Evolutionary conservation across 1,284 basidiomycete genomes (phyloP), one percentile per base, ranked within the genome.

Genomic region (Hortiboletus rubellus): DNA sequence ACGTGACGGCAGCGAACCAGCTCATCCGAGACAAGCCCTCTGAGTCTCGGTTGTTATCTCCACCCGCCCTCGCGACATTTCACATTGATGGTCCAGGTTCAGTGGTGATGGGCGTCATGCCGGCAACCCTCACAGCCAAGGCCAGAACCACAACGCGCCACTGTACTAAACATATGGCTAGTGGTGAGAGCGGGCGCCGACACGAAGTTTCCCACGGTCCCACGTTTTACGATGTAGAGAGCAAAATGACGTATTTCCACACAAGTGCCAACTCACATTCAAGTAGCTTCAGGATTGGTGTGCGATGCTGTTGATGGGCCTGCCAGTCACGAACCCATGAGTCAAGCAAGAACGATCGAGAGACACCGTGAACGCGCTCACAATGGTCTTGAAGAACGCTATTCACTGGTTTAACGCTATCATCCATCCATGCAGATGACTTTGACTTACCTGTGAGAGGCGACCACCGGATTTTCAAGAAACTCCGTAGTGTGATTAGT

Each of bases 161-260:
- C 50, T 11, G 38, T 24, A 49, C 52, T 44, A 43, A 49, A 24
- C 42, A 45, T 22, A 45, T 33, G 33, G 36, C 42, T 1, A 24
- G 37, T 62, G 12, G 30, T 14, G 49, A 38, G 24, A 36, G 46
- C n/a, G 38, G 41, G 31, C 53, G 17, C 30, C 14, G 50, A 46
- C 62, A 66, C 60, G 66, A 41, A 24, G 45, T 61, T 74, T 77
- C 79, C 72, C 80, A 79, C 80, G 76, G 64, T 72, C 72, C 80
- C 83, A 84, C 83, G 84, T 85, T 86, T 77, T 71, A 66, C 82
- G 74, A 73, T 75, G 77, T 77, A 73, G 71, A 72, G 70, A 55
- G 56, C 45, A 50, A 54, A 59, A 65, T 76, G 70, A 72, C 71
- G 72, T 74, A 66, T 59, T 63, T 49, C 15, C n/a, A 47, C 33